A percentile compares a stretch with the other conserved stretches of the same genome.
These are phyloP conservation scores for Pelargonium exstipulatum DNA, from an alignment of 441 rosid species.

Conservation along the genomic window DNA sequence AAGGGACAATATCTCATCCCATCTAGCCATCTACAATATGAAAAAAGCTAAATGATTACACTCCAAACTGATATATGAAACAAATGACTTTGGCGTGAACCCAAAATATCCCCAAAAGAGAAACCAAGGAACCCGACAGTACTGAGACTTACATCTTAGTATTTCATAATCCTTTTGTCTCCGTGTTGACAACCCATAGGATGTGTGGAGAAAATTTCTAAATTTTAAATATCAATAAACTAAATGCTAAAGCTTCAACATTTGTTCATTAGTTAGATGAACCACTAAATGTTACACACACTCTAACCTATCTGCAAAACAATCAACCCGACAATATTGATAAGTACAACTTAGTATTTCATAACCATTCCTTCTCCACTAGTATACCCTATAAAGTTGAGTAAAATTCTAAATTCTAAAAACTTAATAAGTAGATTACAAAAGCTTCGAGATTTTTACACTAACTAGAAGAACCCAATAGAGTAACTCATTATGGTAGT, in stretches of 20 bases:
- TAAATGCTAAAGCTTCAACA: not conserved
- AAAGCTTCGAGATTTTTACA: not conserved
- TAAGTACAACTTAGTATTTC: not conserved
- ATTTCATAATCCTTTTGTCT: not conserved
- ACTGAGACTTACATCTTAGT: not conserved
- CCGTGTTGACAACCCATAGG: not conserved
- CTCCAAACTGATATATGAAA: not conserved
- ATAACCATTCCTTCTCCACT: not conserved
- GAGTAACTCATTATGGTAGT: too few relatives aligned
- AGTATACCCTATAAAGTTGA: not conserved
- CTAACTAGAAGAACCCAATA: too few relatives aligned
- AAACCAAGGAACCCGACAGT: not conserved
- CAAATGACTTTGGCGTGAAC: not conserved
- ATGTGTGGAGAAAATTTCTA: not conserved
- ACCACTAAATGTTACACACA: not conserved
- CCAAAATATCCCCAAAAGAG: not conserved
- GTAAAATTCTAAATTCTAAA: not conserved
- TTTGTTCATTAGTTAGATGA: too few relatives aligned
- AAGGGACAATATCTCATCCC: conserved; percentile 52
- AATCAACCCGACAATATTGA: not conserved
- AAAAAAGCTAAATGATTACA: not conserved
- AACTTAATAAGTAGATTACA: not conserved
- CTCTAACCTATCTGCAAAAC: not conserved
- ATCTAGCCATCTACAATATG: conserved; percentile 40
- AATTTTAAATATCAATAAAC: not conserved